These are phyloP conservation scores for Hypomyces rosellus DNA, from an alignment of 2,329 filamentous ascomycete species.

Conservation along the genomic window DNA sequence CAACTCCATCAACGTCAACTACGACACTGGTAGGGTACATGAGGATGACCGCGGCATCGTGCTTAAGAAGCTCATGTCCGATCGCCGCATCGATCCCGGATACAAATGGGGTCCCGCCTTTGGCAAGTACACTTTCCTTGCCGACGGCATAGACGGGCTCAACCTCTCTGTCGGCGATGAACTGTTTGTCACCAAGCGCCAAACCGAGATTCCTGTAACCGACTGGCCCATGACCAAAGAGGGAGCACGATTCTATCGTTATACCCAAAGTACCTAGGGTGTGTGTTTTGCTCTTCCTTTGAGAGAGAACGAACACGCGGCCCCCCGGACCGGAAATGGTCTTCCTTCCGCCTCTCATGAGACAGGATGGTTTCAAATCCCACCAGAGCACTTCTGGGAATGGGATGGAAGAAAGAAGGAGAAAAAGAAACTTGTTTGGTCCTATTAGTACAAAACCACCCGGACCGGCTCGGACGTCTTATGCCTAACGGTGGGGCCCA, in stretches of 20 bases:
- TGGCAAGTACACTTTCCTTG: conserved; percentile 64
- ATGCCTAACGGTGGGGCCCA: no score
- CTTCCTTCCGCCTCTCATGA: no score
- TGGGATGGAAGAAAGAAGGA: no score
- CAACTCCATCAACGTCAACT: conserved; percentile 65
- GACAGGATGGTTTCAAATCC: no score
- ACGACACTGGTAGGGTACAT: conserved; percentile 54
- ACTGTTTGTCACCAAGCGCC: conserved; percentile 45
- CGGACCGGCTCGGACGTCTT: no score
- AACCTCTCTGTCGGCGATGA: conserved; percentile 49
- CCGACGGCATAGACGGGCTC: conserved; percentile 17
- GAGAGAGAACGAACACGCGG: no score
- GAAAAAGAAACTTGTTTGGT: no score
- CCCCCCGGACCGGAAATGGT: no score
- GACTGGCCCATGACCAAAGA: conserved; percentile 36
- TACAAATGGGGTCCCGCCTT: conserved; percentile 64
- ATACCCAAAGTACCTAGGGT: neutral
- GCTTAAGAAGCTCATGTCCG: conserved; percentile 63
- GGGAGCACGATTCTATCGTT: conserved; percentile 8
- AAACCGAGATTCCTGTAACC: conserved; percentile 46
- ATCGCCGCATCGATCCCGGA: conserved; percentile 65
- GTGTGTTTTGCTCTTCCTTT: no score
- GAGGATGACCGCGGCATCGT: conserved; percentile 52
- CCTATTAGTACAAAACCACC: no score
- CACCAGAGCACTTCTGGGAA: no score